A percentile compares a stretch with the other conserved stretches of the same genome.
phyloP scores from a whole-genome alignment of 108 stramenopile genomes.

The Hondaea fermentalgiana region DNA sequence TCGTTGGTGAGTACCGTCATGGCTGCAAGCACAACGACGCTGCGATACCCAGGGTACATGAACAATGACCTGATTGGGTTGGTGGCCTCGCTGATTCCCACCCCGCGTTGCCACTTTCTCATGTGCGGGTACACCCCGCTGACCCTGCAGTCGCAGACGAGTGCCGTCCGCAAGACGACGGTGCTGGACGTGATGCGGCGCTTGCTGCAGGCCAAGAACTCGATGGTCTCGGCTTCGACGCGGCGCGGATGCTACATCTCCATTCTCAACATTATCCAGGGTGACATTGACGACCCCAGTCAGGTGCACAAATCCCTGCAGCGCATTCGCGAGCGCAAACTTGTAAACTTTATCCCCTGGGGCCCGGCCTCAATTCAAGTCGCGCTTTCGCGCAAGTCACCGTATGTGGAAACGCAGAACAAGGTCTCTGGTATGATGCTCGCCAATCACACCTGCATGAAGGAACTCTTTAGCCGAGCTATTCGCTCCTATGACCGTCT shows the following conservation, averaged over 20 bases:
- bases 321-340: constrained; percentile 83
- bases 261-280: constrained; percentile 97
- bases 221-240: constrained; percentile 93
- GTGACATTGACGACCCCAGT: constrained; percentile 82
- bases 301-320: constrained; percentile 97
- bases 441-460: constrained; percentile 94
- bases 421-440: constrained; percentile 87
- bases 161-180: constrained; percentile 87
- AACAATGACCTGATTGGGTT: constrained; percentile 98
- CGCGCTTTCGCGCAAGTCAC: constrained; percentile 85
- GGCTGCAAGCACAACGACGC: constrained; percentile 94
- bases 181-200: constrained; percentile 98
- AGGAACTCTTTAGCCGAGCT: constrained; percentile 79
- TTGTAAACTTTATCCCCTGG: constrained; percentile 94
- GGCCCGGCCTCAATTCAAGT: constrained; percentile 97
- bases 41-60: constrained; percentile 98
- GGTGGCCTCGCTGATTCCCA: constrained; percentile 88
- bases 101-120: constrained; percentile 96
- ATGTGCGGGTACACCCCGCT: constrained; percentile 99
- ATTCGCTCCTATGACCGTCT: constrained; percentile 83
- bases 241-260: constrained; percentile 88
- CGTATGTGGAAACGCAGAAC: constrained; percentile 57
- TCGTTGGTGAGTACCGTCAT: constrained; percentile 93
- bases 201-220: constrained; percentile 92
- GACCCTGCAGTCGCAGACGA: constrained; percentile 33